Evolutionary conservation across 2,329 filamentous ascomycete species (phyloP), one percentile per base, ranked within the genome.

Genomic region (Byssoonygena ceratinophila): DNA sequence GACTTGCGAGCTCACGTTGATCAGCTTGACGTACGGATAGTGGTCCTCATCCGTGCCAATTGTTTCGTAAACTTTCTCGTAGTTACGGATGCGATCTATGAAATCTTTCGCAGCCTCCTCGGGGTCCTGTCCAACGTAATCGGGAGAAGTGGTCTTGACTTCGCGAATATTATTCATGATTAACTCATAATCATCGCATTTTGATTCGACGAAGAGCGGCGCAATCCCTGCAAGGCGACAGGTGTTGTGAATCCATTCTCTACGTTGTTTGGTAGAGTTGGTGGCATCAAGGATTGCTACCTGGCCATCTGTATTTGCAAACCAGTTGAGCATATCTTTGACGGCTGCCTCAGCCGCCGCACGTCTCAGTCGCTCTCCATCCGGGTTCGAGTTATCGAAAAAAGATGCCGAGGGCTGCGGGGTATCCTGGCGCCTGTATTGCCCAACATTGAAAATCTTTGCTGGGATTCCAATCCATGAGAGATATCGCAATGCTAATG

Each of bases 81-180:
- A 98, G 70, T 96, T 95, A 63, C 85, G 82, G 65, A 98, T 98
- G 57, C 92, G 84, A 64, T 94, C 85, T 57, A 88, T 83, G 72
- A 98, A 98, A 68, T 98, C 92, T 53, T 82, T 78, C 9, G 90
- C 92, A 2, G 92, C 92, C 55, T 81, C 76, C 67, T 98, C 92
- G 1, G 92, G 92, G 65, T 98, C 92, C 68, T 95, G 89, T 52
- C 90, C 92, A 54, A 82, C 76, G 68, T 98, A 98, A 71, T 98
- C 92, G 1, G 92, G 92, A 53, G 87, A 94, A 23, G 88, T 94
- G 1, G 89, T 91, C 77, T 98, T 98, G 64, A 98, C 92, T 66
- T 96, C 90, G 59, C 90, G 82, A 59, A 98, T 96, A 69, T 98
- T 98, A 75, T 83, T 87, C 89, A 96, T 95, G 72, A 98, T 95